Percentiles rank a stretch among this genome's conserved stretches.
Evolutionary conservation across 225 moss, liverwort and hornwort species (phyloP).

Genomic region (Ulota crispa): DNA sequence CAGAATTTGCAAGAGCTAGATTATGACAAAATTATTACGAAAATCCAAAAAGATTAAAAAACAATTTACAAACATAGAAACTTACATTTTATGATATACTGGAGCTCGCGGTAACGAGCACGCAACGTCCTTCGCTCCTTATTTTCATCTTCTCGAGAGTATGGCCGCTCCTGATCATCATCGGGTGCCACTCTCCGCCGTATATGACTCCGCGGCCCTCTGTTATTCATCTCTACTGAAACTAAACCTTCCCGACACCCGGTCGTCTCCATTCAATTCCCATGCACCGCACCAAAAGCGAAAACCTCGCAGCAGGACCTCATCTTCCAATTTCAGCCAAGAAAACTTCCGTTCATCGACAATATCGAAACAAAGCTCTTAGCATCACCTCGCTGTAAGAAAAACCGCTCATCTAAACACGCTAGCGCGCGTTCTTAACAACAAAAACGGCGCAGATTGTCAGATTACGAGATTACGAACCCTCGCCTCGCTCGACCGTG

Average conservation of each 20-base stretch:
- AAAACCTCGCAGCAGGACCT: not conserved
- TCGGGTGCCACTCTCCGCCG: slow-evolving; percentile 21
- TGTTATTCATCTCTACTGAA: slow-evolving; percentile 17
- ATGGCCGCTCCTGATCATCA: slow-evolving; percentile 3
- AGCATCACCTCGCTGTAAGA: not conserved
- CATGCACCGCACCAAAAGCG: not conserved
- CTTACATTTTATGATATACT: slow-evolving; percentile 39
- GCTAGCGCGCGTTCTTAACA: not conserved
- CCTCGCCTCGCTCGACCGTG: not conserved
- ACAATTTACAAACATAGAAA: not conserved
- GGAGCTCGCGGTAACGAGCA: slow-evolving; percentile 51
- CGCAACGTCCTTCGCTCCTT: slow-evolving; percentile 54
- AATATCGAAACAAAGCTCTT: not conserved
- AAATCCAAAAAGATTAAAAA: not conserved
- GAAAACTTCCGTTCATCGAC: not conserved
- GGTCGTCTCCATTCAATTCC: slow-evolving; percentile 11
- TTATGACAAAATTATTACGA: not conserved
- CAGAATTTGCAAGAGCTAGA: not conserved
- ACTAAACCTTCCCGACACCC: not conserved
- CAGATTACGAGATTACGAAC: not conserved
- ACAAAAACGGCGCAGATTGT: not conserved
- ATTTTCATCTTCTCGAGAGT: slow-evolving; percentile 19
- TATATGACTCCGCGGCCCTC: slow-evolving; percentile 9
- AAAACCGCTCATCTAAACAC: not conserved
- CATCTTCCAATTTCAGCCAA: slow-evolving; percentile 7